Conservation (phyloP, 768 basidiomycete genomes). For the Xerocomellus chrysenteron region DNA sequence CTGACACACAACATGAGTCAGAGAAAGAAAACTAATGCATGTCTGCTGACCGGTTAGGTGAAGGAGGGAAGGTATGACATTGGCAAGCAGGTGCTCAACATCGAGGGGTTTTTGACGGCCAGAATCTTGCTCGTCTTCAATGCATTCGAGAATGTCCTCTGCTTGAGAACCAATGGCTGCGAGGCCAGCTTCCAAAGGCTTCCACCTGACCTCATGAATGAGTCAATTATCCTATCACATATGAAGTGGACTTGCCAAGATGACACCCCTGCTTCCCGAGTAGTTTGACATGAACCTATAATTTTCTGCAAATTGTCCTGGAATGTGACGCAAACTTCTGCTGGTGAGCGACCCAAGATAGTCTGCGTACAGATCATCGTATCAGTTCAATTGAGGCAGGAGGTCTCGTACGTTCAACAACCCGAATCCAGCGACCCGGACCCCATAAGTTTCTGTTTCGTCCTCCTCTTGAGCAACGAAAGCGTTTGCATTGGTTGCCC, state of each 20-base stretch:
- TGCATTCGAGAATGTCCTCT: slow-evolving; percentile 69
- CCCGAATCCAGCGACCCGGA: slow-evolving; percentile 84
- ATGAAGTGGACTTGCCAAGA: slow-evolving; percentile 55
- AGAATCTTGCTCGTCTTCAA: slow-evolving; percentile 72
- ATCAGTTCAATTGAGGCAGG: not conserved
- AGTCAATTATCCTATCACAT: not conserved
- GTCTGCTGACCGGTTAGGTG: slow-evolving; percentile 58
- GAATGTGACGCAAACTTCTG: slow-evolving; percentile 50
- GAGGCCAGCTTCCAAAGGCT: slow-evolving; percentile 81
- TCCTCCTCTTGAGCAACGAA: slow-evolving; percentile 97
- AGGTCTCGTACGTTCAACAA: slow-evolving; percentile 59
- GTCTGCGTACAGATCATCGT: slow-evolving; percentile 36
- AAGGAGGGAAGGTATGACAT: slow-evolving; percentile 78
- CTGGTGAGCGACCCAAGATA: slow-evolving; percentile 55
- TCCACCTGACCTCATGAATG: slow-evolving; percentile 65
- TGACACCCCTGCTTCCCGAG: slow-evolving; percentile 50
- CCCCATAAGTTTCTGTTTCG: slow-evolving; percentile 77
- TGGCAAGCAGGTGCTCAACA: slow-evolving; percentile 69
- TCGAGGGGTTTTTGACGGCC: slow-evolving; percentile 70
- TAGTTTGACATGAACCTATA: slow-evolving; percentile 55
- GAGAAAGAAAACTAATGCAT: not conserved
- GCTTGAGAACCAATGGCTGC: slow-evolving; percentile 81
- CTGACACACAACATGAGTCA: slow-evolving; percentile 38
- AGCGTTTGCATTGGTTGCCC: slow-evolving; percentile 85
- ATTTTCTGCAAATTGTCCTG: slow-evolving; percentile 53